phyloP scores from a whole-genome alignment of 352 stramenopile species.

The Phytophthora fragariaefolia region DNA sequence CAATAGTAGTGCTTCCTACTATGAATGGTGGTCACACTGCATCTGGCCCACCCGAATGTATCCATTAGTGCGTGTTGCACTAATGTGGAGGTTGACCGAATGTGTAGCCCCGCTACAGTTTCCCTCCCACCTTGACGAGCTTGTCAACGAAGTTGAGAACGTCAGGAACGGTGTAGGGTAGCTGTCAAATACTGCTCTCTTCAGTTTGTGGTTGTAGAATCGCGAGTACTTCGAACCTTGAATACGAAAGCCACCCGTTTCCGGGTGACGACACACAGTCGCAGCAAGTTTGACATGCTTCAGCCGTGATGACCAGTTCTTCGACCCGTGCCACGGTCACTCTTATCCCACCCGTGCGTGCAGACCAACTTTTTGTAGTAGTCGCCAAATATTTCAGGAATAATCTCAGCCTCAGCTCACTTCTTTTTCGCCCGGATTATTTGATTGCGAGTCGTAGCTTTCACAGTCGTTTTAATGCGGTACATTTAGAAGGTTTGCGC shows the following conservation, averaged over 20 bases:
- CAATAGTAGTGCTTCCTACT: too few species aligned
- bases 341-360: conserved; percentile 5
- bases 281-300: conserved; percentile 5
- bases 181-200: background rate
- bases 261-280: background rate
- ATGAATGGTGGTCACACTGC: too few species aligned
- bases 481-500: conserved; percentile 1
- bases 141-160: conserved; percentile 12
- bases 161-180: background rate
- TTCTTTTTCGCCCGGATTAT: conserved; percentile 6
- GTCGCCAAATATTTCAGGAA: background rate
- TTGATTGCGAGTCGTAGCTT: background rate
- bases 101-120: too few species aligned
- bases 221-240: conserved; percentile 1
- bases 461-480: background rate
- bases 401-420: background rate
- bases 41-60: too few species aligned
- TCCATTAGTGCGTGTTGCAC: too few species aligned
- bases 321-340: background rate
- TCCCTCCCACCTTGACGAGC: conserved; percentile 5
- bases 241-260: background rate
- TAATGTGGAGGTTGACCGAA: too few species aligned
- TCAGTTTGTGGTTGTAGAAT: conserved; percentile 7
- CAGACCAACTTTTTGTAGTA: conserved; percentile 14
- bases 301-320: conserved; percentile 10